phyloP scores from a whole-genome alignment of 2,329 filamentous ascomycete species.

The Sphaerulina musiva region DNA sequence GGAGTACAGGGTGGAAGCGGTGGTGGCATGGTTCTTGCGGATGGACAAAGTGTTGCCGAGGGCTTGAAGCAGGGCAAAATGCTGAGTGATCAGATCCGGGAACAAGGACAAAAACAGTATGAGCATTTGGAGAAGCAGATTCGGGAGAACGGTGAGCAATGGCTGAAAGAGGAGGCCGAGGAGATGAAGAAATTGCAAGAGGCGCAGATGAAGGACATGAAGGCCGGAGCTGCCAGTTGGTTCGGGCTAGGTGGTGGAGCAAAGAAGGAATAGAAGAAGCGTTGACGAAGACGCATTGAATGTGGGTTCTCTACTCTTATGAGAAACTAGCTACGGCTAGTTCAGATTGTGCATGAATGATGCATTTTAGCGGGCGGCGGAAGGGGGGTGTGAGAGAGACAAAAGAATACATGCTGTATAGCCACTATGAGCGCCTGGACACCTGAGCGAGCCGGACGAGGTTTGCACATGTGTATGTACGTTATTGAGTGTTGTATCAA shows the following conservation, averaged over 20 bases:
- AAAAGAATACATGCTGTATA: too few relatives aligned
- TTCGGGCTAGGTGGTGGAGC: slow-evolving; percentile 32
- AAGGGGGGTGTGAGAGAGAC: too few relatives aligned
- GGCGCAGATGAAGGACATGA: slow-evolving; percentile 89
- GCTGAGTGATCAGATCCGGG: slow-evolving; percentile 87
- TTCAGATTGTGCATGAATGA: too few relatives aligned
- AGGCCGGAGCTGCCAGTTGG: slow-evolving; percentile 61
- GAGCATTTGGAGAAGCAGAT: slow-evolving; percentile 85
- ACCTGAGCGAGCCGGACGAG: too few relatives aligned
- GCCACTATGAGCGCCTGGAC: too few relatives aligned
- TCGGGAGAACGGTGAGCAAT: slow-evolving; percentile 85
- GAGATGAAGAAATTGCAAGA: slow-evolving; percentile 84
- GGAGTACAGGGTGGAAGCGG: slow-evolving; percentile 67
- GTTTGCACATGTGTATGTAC: too few relatives aligned
- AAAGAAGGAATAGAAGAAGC: slow-evolving; percentile 20
- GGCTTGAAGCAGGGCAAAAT: slow-evolving; percentile 90
- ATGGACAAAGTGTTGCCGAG: slow-evolving; percentile 58
- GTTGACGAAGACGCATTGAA: neutral
- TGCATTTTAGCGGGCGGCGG: too few relatives aligned
- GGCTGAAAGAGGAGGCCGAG: slow-evolving; percentile 87
- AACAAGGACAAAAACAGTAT: slow-evolving; percentile 86
- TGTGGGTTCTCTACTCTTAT: neutral
- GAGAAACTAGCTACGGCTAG: too few relatives aligned
- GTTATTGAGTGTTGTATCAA: too few relatives aligned
- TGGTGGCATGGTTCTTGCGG: slow-evolving; percentile 53